These are phyloP conservation scores for Sphaerulina vaccinii DNA, from an alignment of 2,329 filamentous ascomycete species.

Conservation along the genomic window DNA sequence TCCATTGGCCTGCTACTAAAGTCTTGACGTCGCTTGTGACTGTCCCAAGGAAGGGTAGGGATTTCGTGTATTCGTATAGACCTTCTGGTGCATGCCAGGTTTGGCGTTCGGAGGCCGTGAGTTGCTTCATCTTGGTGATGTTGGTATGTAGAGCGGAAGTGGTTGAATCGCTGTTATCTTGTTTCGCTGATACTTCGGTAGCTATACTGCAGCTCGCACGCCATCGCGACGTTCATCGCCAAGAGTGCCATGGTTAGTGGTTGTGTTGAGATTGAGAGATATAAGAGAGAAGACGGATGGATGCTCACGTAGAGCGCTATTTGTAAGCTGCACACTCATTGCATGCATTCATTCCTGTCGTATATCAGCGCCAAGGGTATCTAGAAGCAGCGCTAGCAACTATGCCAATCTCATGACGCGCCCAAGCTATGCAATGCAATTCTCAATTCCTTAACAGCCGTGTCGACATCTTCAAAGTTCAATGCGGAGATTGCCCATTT, in stretches of 20 bases:
- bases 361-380: not conserved
- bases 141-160: too few species aligned
- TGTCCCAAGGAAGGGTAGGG: conserved; percentile 9
- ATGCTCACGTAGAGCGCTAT: too few species aligned
- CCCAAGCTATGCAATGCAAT: conserved; percentile 71
- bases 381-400: not conserved
- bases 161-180: too few species aligned
- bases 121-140: not conserved
- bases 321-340: too few species aligned
- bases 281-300: too few species aligned
- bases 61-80: conserved; percentile 9
- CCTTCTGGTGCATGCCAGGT: conserved; percentile 10
- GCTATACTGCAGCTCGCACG: too few species aligned
- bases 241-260: too few species aligned
- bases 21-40: conserved; percentile 2
- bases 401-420: conserved; percentile 39
- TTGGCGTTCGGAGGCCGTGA: not conserved
- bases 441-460: conserved; percentile 80
- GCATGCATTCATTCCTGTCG: not conserved
- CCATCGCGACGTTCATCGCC: too few species aligned
- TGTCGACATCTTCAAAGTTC: conserved; percentile 93
- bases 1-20: conserved; percentile 12
- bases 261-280: too few species aligned
- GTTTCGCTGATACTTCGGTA: too few species aligned
- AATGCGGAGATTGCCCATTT: conserved; percentile 95